Base-by-base conservation (phyloP, 2,329 filamentous ascomycete genomes). In the Pseudopithomyces maydicus region DNA sequence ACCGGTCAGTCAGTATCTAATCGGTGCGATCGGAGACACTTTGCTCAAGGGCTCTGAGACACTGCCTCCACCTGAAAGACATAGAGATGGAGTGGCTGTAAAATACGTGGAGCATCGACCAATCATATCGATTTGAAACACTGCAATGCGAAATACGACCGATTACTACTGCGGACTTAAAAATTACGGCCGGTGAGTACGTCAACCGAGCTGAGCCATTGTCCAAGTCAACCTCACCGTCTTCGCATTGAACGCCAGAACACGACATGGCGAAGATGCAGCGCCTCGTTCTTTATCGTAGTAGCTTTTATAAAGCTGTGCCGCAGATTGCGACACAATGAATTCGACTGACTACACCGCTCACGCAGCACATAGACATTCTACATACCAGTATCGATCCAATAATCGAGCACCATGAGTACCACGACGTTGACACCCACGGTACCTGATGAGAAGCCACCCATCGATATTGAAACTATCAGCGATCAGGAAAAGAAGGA, bases 401-500 rank as follows among this genome's bases (percentile, higher is more conserved):
- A 19, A 23, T 48, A 44, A 43, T 38, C 53, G 5, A 50, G 39
- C 41, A 47, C 33, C 20, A 56, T 54, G 51, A 54, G 41, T 42
- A 56, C 41, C 44, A 48, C 45, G 10, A 59, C 52, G 20, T 49
- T 57, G 46, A 48, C 45, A 36, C 44, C 58, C 12, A 55, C 60
- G 23, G 42, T 51, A 8, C 23, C 56, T n/a, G 58, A 59, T 26
- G 58, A 61, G 29, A 33, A 52, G 11, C 43, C 49, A 1, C 44
- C 58, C 14, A 22, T 62, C 29, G 58, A 64, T 39, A 53, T 64
- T 36, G 51, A 42, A 2, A 49, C 42, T n/a, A 38, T 65, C 14
- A 59, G 63, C 22, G 35, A 54, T 1, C 54, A 57, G 26, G 66
- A 70, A n/a, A 65, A 66, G 38, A 55, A 59, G 41, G 64, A 66